A percentile compares a stretch with the other conserved stretches of the same genome.
Evolutionary conservation across 176 grass and related monocot genomes (phyloP).

Genomic region (Oryza nivara): DNA sequence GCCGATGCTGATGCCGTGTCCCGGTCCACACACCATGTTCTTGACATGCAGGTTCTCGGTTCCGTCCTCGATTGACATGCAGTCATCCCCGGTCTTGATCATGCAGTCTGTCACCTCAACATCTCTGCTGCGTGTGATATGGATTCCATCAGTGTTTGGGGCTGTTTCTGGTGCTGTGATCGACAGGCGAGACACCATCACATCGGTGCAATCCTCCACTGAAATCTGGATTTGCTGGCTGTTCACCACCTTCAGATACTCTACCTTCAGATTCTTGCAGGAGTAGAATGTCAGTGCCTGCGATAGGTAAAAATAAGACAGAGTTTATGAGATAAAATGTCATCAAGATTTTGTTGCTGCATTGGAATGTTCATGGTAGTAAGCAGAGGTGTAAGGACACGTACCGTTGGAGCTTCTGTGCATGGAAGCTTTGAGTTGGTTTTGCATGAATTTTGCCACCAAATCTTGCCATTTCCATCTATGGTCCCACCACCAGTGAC

Average conservation of each 20-base stretch:
- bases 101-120: conserved; percentile 29
- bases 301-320: background rate
- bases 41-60: conserved; percentile 26
- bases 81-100: conserved; percentile 46
- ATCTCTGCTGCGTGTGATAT: conserved; percentile 3
- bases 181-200: background rate
- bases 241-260: conserved; percentile 24
- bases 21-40: conserved; percentile 36
- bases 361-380: background rate
- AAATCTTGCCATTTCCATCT: conserved; percentile 59
- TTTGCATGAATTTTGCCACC: conserved; percentile 72
- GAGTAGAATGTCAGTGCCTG: conserved; percentile 43
- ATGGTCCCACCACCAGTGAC: conserved; percentile 60
- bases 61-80: conserved; percentile 46
- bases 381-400: background rate
- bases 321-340: background rate
- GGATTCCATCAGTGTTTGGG: conserved; percentile 37
- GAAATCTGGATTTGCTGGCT: conserved; percentile 46
- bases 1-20: conserved; percentile 59
- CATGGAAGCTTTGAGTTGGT: conserved; percentile 15
- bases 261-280: conserved; percentile 47
- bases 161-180: conserved; percentile 33
- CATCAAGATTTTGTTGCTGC: background rate
- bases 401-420: background rate
- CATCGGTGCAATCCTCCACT: background rate